A percentile compares a stretch with the other conserved stretches of the same genome.
Conservation (phyloP, 2,329 filamentous ascomycete species). For the Ophiostoma novo-ulmi region DNA sequence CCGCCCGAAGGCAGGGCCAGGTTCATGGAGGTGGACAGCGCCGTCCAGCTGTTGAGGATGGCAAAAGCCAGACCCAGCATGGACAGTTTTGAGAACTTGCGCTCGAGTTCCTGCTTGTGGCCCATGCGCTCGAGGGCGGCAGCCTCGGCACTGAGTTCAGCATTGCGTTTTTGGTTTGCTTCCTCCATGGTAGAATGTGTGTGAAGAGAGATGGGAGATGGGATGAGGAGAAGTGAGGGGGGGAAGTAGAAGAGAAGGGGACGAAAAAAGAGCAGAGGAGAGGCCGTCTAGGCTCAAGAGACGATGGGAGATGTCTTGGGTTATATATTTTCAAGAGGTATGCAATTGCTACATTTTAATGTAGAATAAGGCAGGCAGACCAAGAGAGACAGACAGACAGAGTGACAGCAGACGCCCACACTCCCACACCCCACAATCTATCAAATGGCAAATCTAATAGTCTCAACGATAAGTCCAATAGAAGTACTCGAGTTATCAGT, state of each 20-base stretch:
- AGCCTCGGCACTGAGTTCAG: slow-evolving; percentile 32
- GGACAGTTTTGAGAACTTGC: slow-evolving; percentile 46
- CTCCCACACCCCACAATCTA: not conserved
- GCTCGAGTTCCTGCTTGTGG: slow-evolving; percentile 46
- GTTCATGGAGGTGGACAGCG: slow-evolving; percentile 44
- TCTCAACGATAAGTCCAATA: not conserved
- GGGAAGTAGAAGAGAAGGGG: not conserved
- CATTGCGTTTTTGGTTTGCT: slow-evolving; percentile 3
- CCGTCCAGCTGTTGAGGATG: slow-evolving; percentile 49
- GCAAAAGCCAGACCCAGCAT: slow-evolving; percentile 47
- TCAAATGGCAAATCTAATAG: not conserved
- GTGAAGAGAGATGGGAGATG: not conserved
- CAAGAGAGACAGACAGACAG: not conserved
- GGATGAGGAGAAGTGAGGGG: not conserved
- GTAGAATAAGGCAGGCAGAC: not conserved
- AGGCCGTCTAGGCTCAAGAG: not conserved
- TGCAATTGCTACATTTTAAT: not conserved
- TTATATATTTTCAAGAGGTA: not conserved
- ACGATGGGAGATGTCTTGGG: not conserved
- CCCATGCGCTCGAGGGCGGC: slow-evolving; percentile 42
- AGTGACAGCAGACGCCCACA: not conserved
- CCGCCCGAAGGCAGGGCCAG: slow-evolving; percentile 63
- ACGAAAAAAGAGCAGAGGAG: not conserved
- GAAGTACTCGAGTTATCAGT: not conserved
- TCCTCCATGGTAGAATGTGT: slow-evolving; percentile 16